A percentile compares a stretch with the other conserved stretches of the same genome.
Evolutionary conservation across 1,284 basidiomycete species (phyloP).

Genomic region (Boletus semigastroideus): DNA sequence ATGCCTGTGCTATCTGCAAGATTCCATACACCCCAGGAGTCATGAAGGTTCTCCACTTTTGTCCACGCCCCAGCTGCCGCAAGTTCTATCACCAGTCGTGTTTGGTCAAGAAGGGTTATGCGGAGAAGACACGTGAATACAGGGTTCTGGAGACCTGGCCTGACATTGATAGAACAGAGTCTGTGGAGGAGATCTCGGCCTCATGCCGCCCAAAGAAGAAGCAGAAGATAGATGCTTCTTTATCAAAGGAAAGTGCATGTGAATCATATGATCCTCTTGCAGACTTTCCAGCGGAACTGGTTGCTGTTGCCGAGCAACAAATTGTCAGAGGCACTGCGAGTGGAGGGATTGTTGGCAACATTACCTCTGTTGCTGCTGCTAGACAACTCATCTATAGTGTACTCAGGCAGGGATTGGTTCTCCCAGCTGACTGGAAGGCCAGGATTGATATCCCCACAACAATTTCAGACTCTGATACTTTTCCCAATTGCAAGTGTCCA

Average conservation of each 20-base stretch:
- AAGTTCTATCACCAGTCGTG: conserved; percentile 45
- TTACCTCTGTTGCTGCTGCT: conserved; percentile 41
- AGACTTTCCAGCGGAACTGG: conserved; percentile 35
- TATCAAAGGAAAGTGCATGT: neutral
- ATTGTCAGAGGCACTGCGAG: conserved; percentile 42
- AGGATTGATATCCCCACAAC: conserved; percentile 24
- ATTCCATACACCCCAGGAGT: conserved; percentile 41
- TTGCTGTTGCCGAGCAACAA: conserved; percentile 45
- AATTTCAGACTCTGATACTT: neutral
- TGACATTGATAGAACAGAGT: conserved; percentile 2
- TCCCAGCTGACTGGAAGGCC: conserved; percentile 37
- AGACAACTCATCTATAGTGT: conserved; percentile 40
- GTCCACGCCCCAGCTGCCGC: conserved; percentile 46
- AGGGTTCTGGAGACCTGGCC: conserved; percentile 17
- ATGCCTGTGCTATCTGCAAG: conserved; percentile 40
- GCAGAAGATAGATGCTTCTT: conserved; percentile 1
- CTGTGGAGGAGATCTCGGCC: conserved; percentile 9
- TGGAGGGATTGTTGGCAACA: conserved; percentile 47
- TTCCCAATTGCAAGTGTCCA: conserved; percentile 26
- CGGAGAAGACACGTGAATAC: conserved; percentile 14
- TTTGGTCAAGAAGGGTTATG: conserved; percentile 35
- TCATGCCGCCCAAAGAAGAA: conserved; percentile 25
- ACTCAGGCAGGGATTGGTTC: conserved; percentile 19
- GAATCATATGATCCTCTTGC: conserved; percentile 18
- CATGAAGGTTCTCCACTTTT: conserved; percentile 46